These are phyloP conservation scores for Phytophthora lateralis DNA, from an alignment of 352 stramenopile genomes.

Conservation along the genomic window DNA sequence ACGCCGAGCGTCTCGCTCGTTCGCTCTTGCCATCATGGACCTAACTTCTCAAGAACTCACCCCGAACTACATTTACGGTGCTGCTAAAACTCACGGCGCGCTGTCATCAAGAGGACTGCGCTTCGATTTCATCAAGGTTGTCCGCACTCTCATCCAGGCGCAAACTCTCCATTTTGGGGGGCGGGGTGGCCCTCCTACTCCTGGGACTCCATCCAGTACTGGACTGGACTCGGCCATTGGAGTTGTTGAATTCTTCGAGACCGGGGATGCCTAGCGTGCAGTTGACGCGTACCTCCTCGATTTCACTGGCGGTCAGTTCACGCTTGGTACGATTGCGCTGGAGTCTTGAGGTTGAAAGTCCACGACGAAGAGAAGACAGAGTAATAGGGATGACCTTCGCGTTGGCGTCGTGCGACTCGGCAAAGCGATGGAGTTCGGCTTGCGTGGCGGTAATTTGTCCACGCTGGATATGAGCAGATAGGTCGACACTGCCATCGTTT, in stretches of 20 bases:
- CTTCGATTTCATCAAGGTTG: constrained; percentile 1
- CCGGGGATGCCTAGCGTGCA: constrained; percentile 26
- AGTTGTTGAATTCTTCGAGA: constrained; percentile 17
- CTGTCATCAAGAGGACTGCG: neutral
- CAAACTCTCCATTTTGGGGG: neutral
- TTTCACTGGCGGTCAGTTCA: constrained; percentile 15
- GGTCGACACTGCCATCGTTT: constrained; percentile 37
- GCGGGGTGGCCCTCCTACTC: neutral
- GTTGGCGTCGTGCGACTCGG: constrained; percentile 62
- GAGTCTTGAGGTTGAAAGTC: constrained; percentile 30
- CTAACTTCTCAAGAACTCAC: no score
- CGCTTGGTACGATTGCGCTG: constrained; percentile 16
- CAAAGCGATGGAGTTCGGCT: constrained; percentile 62
- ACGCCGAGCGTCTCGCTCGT: constrained; percentile 4
- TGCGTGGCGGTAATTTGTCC: constrained; percentile 51
- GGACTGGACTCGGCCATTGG: constrained; percentile 3
- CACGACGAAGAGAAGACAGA: constrained; percentile 42
- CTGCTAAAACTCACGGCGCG: neutral
- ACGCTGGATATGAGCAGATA: constrained; percentile 61
- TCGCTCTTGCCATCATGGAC: neutral
- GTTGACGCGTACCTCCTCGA: constrained; percentile 24
- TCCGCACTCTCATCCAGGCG: neutral
- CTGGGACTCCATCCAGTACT: neutral
- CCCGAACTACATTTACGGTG: neutral
- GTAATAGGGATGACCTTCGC: constrained; percentile 69